Base-by-base conservation (phyloP, 78 protist species). In the Bigelowiella natans region DNA sequence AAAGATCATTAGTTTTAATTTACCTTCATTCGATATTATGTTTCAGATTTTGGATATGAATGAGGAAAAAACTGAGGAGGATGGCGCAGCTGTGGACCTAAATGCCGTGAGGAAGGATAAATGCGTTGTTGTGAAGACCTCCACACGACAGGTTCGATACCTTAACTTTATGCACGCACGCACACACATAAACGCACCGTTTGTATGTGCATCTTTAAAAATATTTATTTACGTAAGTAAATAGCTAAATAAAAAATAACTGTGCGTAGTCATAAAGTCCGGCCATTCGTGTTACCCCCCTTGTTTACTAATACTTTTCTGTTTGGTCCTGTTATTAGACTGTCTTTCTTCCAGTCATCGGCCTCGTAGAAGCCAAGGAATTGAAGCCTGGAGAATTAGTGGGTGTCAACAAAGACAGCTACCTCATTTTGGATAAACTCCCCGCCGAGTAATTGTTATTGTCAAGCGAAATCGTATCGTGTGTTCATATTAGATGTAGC, bases 351-450 rank as follows among this genome's bases (percentile, higher is more conserved):
- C 99, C 99, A 0, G 97, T 95, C 63, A 94, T 96, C 38, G 99
- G 99, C 0, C 97, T 99, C 34, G 99, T 98, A 18, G 98, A 95
- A 51, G 90, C 97, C 31, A 90, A 83, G 0, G 92, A 90, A 88
- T 90, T 99, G 36, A 88, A 93, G 88, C 99, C 99, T 0, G 99
- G 98, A 1, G 99, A 98, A 90, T 95, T 99, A n/a, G 99, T 99
- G 1, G 99, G 99, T 26, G 97, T 96, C 28, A 98, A 99, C 96
- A 99, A 98, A 93, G 99, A 98, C 95, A 91, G 95, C 36, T 97
- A 97, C 93, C 95, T 98, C 40, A 93, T 98, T 30, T 91, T 97
- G 3, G 99, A 98, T 84, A 87, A 7, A 34, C 64, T 98, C 31
- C 99, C 99, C 28, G 95, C 99, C 28, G 99, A 98, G 96, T 96